Percentiles rank a stretch among this genome's conserved stretches.
Conservation (phyloP, 768 basidiomycete genomes). For the Suillus americanus region DNA sequence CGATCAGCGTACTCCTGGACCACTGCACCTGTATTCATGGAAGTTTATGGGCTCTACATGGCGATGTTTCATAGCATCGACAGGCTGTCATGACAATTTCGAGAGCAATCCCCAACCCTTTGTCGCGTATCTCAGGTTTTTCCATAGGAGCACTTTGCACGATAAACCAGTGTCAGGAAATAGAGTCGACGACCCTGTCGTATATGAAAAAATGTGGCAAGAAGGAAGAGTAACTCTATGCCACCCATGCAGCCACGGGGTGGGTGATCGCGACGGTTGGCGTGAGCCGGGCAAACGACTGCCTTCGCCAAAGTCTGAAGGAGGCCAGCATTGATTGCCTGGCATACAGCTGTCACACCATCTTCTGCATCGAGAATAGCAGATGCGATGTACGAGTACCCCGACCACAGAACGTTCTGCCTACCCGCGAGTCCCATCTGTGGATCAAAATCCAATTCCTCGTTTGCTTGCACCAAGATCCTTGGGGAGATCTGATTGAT, state of each 20-base stretch:
- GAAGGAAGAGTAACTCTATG: neutral
- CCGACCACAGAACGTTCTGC: neutral
- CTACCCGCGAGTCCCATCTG: neutral
- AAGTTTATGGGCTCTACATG: neutral
- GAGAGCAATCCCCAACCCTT: neutral
- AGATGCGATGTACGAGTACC: neutral
- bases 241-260: neutral
- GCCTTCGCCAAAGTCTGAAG: neutral
- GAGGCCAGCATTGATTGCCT: neutral
- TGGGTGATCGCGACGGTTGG: neutral
- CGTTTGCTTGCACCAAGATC: neutral
- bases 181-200: neutral
- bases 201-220: neutral
- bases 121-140: neutral
- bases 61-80: neutral
- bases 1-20: neutral
- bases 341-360: neutral
- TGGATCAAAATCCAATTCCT: neutral
- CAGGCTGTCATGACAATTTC: neutral
- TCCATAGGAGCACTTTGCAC: neutral
- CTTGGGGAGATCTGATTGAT: neutral
- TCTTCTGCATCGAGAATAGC: neutral
- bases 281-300: neutral
- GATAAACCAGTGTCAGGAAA: neutral
- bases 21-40: neutral